Conservation (phyloP, 2,329 filamentous ascomycete species). For the Macrophomina pseudophaseolina region DNA sequence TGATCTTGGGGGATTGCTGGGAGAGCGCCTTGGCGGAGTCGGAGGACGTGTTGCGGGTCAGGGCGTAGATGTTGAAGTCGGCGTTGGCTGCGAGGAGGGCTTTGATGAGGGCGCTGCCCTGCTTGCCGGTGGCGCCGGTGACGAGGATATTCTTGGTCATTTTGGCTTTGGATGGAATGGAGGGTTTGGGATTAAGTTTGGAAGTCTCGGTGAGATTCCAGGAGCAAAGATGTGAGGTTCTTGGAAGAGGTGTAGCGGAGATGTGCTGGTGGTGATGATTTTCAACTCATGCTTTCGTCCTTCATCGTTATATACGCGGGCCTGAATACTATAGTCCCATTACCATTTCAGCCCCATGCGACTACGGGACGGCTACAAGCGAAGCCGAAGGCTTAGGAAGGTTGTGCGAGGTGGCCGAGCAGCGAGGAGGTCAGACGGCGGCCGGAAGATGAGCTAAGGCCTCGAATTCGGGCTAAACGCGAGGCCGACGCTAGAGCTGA, state of each 20-base stretch:
- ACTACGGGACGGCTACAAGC: background rate
- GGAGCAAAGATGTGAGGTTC: background rate
- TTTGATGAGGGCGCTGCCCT: slow-evolving; percentile 49
- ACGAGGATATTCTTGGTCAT: slow-evolving; percentile 47
- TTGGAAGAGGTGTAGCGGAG: background rate
- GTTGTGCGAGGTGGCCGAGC: background rate
- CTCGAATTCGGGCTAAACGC: background rate
- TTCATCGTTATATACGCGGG: background rate
- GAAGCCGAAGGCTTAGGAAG: background rate
- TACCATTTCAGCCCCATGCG: background rate
- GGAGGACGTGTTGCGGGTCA: slow-evolving; percentile 60
- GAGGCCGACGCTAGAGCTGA: slow-evolving; percentile 8
- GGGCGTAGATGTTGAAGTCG: slow-evolving; percentile 59
- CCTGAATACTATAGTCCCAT: background rate
- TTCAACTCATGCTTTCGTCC: background rate
- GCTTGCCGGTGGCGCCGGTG: slow-evolving; percentile 53
- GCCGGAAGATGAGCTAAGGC: background rate
- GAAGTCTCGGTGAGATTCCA: background rate
- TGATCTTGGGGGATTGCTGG: slow-evolving; percentile 54
- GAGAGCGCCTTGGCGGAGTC: slow-evolving; percentile 55
- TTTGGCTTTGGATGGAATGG: background rate
- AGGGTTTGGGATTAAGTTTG: background rate
- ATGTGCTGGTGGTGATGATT: background rate
- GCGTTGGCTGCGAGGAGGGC: slow-evolving; percentile 44
- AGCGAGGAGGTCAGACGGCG: background rate